A percentile compares a stretch with the other conserved stretches of the same genome.
Conservation (phyloP, 2,329 filamentous ascomycete species). For the Graphiopsis chlorocephala region DNA sequence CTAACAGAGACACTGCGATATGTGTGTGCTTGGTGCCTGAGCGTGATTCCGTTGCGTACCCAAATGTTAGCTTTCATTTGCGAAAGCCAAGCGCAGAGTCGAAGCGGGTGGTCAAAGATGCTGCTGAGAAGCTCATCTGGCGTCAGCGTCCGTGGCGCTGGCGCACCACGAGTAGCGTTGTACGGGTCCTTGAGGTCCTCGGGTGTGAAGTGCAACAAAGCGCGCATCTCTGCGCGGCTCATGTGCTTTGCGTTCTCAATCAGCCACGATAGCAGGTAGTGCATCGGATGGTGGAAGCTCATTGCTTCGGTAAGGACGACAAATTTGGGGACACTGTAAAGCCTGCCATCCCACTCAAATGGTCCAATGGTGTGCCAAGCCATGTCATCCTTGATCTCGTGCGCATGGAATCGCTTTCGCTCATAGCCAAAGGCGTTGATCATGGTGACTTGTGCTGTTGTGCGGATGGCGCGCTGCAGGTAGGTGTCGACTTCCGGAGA, state of each 20-base stretch:
- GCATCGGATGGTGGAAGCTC: constrained; percentile 95
- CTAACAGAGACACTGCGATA: constrained; percentile 86
- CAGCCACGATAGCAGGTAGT: constrained; percentile 95
- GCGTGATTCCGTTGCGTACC: constrained; percentile 94
- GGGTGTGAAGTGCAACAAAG: constrained; percentile 68
- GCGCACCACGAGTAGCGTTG: constrained; percentile 23
- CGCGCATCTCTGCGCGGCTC: constrained; percentile 62
- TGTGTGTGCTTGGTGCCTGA: constrained; percentile 90
- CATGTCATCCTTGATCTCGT: constrained; percentile 83
- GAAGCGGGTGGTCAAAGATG: constrained; percentile 86
- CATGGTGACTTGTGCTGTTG: constrained; percentile 78
- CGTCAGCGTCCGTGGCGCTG: constrained; percentile 24
- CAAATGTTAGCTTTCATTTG: constrained; percentile 99
- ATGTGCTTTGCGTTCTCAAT: constrained; percentile 83
- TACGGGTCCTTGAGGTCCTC: constrained; percentile 59
- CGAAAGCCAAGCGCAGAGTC: constrained; percentile 92
- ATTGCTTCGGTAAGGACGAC: constrained; percentile 85
- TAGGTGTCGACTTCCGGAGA: constrained; percentile 49
- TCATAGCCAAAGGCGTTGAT: constrained; percentile 88
- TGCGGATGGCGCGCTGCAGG: constrained; percentile 69
- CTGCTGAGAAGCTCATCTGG: constrained; percentile 30
- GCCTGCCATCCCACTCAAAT: constrained; percentile 57
- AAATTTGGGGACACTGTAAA: constrained; percentile 73
- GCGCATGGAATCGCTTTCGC: constrained; percentile 75
- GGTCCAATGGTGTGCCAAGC: constrained; percentile 80